Base-by-base conservation (phyloP, 805 yeast genomes). In the Pichia manshurica region DNA sequence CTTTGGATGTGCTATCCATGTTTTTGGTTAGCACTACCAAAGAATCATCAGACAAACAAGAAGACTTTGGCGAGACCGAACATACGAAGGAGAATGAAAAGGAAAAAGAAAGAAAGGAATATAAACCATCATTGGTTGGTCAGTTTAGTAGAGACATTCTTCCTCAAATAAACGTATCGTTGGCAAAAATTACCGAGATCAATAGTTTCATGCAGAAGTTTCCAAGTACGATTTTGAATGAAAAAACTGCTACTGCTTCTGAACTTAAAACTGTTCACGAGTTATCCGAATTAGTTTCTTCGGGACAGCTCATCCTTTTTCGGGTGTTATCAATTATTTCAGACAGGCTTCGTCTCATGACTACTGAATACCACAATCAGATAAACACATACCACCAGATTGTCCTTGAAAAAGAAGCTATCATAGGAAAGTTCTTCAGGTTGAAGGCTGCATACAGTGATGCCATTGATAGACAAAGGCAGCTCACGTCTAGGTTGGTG, bases 401-500 rank as follows among this genome's bases (percentile, higher is more conserved):
- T 10, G 48, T 44, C 10, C 19, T 61, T 20, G 47, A 53, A 16
- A 52, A 54, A 3, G 50, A 53, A 16, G 42, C 53, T 15, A 16
- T 35, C 20, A 12, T 48, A 31, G 37, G 19, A 9, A 45, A 34
- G 3, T 45, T 39, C n/a, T 53, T 50, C 23, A 50, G 59, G 39
- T 33, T 59, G 3, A 52, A 55, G 15, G 45, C 48, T 70, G 74
- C 48, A 72, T 77, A 53, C 48, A 50, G 15, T 23, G 47, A 10
- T 53, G 70, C 35, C 54, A 61, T 10, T 10, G 53, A 60, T 4
- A 69, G 77, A 43, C 66, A 63, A 44, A 34, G 44, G 2, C 31
- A 35, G 10, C 28, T 63, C 39, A 57, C 50, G 7, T 35, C 43
- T 13, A 50, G 52, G 38, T 17, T 58, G 32, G 32, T 38, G 64